These are phyloP conservation scores for Colletotrichum zoysiae DNA, from an alignment of 2,329 filamentous ascomycete species.

Conservation along the genomic window DNA sequence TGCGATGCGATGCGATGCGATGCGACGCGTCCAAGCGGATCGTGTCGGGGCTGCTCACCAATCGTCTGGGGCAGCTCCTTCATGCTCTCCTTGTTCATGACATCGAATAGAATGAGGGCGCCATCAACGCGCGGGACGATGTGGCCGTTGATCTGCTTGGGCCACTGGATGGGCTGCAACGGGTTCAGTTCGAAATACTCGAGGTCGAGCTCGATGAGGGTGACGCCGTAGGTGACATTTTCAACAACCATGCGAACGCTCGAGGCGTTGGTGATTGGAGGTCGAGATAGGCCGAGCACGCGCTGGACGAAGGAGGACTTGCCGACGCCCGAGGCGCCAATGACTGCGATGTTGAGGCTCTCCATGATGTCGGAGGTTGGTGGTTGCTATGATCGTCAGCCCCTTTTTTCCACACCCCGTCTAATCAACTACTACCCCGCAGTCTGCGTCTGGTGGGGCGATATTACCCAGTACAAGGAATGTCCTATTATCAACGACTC, in stretches of 20 bases:
- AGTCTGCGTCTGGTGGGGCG: constrained; percentile 43
- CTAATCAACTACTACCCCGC: constrained; percentile 40
- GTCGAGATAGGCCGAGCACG: constrained; percentile 66
- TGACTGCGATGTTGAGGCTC: constrained; percentile 73
- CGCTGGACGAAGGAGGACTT: constrained; percentile 78
- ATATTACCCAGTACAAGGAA: constrained; percentile 53
- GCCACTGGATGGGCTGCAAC: constrained; percentile 72
- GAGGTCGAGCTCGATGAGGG: constrained; percentile 74
- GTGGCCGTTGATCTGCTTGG: constrained; percentile 76
- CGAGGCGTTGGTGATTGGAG: constrained; percentile 67
- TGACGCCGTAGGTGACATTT: constrained; percentile 68
- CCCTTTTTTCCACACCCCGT: constrained; percentile 41
- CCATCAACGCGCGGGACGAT: constrained; percentile 84
- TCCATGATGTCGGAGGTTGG: constrained; percentile 61
- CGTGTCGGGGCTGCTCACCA: constrained; percentile 71
- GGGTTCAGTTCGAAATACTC: constrained; percentile 73
- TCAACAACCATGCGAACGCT: constrained; percentile 71
- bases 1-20: constrained; percentile 33
- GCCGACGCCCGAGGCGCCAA: constrained; percentile 75
- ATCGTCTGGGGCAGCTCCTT: constrained; percentile 80
- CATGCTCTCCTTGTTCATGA: constrained; percentile 82
- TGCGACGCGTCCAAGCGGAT: constrained; percentile 12
- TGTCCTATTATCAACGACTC: constrained; percentile 61
- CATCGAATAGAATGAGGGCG: constrained; percentile 88
- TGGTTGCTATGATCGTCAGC: constrained; percentile 42